phyloP scores from a whole-genome alignment of 192 early-diverging fungal genomes.

The Rhizophagus sp. region DNA sequence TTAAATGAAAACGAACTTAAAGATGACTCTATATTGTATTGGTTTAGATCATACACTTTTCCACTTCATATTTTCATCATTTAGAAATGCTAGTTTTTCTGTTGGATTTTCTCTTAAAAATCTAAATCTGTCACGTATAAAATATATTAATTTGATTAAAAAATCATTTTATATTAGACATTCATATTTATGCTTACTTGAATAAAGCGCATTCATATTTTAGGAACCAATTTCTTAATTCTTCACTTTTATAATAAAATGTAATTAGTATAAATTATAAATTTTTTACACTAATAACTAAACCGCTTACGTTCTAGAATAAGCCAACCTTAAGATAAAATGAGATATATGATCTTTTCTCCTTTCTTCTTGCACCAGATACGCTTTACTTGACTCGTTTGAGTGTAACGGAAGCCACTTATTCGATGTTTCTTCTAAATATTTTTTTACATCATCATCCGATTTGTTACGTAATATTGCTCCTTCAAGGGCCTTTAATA shows the following conservation, averaged over 20 bases:
- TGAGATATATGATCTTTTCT: constrained; percentile 82
- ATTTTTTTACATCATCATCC: constrained; percentile 56
- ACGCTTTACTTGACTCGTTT: constrained; percentile 45
- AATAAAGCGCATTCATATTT: constrained; percentile 71
- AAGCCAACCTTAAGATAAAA: constrained; percentile 80
- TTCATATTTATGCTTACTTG: constrained; percentile 34
- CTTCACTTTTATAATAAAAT: constrained; percentile 48
- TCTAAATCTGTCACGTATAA: constrained; percentile 35
- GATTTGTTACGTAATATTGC: constrained; percentile 71
- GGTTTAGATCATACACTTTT: constrained; percentile 38
- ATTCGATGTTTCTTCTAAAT: constrained; percentile 51
- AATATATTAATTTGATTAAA: background rate
- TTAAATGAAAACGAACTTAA: background rate
- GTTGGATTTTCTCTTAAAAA: constrained; percentile 43
- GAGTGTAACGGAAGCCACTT: constrained; percentile 66
- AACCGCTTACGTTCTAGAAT: constrained; percentile 52
- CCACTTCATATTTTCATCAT: constrained; percentile 49
- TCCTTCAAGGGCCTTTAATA: constrained; percentile 82
- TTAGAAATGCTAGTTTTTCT: constrained; percentile 59
- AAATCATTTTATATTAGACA: background rate
- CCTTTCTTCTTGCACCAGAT: constrained; percentile 51
- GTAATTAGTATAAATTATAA: constrained; percentile 5
- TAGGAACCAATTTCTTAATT: constrained; percentile 74
- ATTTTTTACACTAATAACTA: too few species aligned
- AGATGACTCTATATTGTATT: too few species aligned